These are phyloP conservation scores for Torulaspora globosa DNA, from an alignment of 1,139 yeast species.

Conservation along the genomic window DNA sequence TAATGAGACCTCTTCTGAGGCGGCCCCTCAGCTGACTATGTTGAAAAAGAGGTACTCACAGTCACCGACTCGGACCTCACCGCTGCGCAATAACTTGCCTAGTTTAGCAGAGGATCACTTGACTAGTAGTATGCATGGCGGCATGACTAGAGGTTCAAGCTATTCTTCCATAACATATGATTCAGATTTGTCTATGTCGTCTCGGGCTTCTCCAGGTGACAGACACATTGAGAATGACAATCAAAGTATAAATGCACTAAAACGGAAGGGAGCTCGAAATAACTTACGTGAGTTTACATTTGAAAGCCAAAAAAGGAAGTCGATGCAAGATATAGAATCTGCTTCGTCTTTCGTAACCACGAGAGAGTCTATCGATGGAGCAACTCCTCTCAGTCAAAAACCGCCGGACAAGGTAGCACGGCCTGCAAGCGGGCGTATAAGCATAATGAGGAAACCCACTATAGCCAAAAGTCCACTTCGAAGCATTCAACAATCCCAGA, in stretches of 20 bases:
- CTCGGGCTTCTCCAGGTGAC: slow-evolving; percentile 3
- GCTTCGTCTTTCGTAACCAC: slow-evolving; percentile 15
- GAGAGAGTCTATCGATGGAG: slow-evolving; percentile 10
- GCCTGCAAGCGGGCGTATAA: slow-evolving; percentile 37
- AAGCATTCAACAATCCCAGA: slow-evolving; percentile 6
- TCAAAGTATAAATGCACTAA: slow-evolving; percentile 9
- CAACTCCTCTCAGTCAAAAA: slow-evolving; percentile 1
- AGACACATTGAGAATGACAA: not conserved
- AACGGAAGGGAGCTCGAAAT: slow-evolving; percentile 19
- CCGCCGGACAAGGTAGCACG: slow-evolving; percentile 17
- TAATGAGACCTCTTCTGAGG: slow-evolving; percentile 5
- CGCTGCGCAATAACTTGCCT: slow-evolving; percentile 19
- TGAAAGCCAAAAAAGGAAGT: slow-evolving; percentile 12
- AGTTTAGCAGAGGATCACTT: slow-evolving; percentile 11
- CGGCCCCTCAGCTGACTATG: slow-evolving; percentile 1
- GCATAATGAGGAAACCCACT: slow-evolving; percentile 25
- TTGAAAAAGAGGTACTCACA: slow-evolving; percentile 6
- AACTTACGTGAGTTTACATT: slow-evolving; percentile 26
- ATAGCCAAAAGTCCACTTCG: slow-evolving; percentile 7
- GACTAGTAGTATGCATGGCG: slow-evolving; percentile 1
- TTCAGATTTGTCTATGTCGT: slow-evolving; percentile 15
- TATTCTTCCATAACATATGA: slow-evolving; percentile 22
- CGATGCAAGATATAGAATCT: slow-evolving; percentile 5
- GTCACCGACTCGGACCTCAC: slow-evolving; percentile 15
- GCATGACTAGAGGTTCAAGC: slow-evolving; percentile 15